phyloP scores from a whole-genome alignment of 768 basidiomycete species.

The Rhodotorula babjevae region DNA sequence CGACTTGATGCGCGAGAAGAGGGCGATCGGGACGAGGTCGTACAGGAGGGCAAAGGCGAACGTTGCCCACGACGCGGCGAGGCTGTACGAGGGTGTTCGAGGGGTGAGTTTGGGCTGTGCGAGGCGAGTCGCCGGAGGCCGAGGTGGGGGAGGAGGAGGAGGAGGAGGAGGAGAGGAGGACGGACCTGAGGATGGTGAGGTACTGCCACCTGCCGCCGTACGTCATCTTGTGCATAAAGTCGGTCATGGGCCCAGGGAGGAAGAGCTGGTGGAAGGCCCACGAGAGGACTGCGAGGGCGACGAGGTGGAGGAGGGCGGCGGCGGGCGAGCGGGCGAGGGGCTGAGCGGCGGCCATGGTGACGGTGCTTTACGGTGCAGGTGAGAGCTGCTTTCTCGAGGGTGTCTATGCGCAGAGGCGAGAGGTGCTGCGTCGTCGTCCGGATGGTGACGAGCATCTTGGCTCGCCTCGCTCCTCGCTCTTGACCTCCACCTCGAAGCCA shows the following conservation, averaged over 20 bases:
- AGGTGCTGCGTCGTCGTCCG: too few relatives aligned
- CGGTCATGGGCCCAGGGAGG: constrained; percentile 8
- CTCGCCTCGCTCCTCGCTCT: too few relatives aligned
- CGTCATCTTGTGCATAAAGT: constrained; percentile 11
- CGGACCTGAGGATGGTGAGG: constrained; percentile 33
- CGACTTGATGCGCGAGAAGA: constrained; percentile 32
- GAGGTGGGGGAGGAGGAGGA: neutral
- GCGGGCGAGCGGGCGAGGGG: constrained; percentile 4
- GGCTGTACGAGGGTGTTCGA: neutral
- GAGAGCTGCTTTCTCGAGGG: neutral
- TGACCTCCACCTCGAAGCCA: too few relatives aligned
- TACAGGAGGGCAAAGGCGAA: constrained; percentile 34
- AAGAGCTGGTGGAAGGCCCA: constrained; percentile 19
- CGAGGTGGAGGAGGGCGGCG: constrained; percentile 13
- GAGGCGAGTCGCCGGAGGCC: too few relatives aligned
- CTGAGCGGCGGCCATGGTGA: neutral
- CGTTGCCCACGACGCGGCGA: constrained; percentile 22
- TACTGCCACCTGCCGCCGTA: constrained; percentile 28
- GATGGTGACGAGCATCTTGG: too few relatives aligned
- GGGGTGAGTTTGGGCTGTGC: neutral
- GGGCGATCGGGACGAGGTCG: constrained; percentile 28
- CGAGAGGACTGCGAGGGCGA: constrained; percentile 14
- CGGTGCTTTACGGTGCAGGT: neutral
- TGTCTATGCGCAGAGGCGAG: neutral
- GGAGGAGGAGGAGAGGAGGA: neutral